Evolutionary conservation across 495 filamentous ascomycete genomes (phyloP), one percentile per base, ranked within the genome.

Genomic region (Trichocladium antarcticum): DNA sequence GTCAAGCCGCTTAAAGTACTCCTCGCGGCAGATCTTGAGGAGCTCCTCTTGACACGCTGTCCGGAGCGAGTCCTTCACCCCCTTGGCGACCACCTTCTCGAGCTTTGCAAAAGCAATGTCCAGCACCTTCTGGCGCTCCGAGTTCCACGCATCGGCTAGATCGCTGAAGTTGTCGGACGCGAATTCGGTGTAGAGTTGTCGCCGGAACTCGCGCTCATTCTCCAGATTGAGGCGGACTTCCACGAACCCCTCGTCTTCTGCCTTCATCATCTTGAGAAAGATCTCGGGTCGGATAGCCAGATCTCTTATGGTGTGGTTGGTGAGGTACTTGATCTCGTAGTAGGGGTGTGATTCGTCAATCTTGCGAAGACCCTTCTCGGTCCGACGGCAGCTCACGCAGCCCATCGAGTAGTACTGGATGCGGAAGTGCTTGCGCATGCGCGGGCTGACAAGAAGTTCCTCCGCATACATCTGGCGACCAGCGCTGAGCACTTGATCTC

Each of bases 251-350:
- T 97, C 92, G 56, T 87, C 82, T 66, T 98, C 92, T 4, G 92
- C 92, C 61, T 87, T 92, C 59, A 97, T 79, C 92, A 98, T 98
- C 62, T 86, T 84, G 14, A 98, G 68, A 58, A 86, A 97, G 39
- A 93, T 74, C 55, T 94, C 90, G 9, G 92, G 92, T 15, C 82
- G 80, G 17, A 75, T 76, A 6, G 87, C 85, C 52, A 97, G 79
- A 50, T 92, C 83, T 29, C 69, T 70, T 45, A 96, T 77, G 38
- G 81, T 83, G 60, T 95, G 88, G 56, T 92, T 85, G 32, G 85
- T 77, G 15, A 97, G 80, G 51, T 98, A 98, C 58, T 98, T 98
- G 69, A 98, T 89, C 63, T 95, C 92, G 63, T 95, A 95, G 65
- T 92, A 97, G 0, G 86, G 88, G 59, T 96, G 87, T 29, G 94